These are phyloP conservation scores for Zygosaccharomyces gambellarensis DNA, from an alignment of 805 yeast genomes.

Conservation along the genomic window DNA sequence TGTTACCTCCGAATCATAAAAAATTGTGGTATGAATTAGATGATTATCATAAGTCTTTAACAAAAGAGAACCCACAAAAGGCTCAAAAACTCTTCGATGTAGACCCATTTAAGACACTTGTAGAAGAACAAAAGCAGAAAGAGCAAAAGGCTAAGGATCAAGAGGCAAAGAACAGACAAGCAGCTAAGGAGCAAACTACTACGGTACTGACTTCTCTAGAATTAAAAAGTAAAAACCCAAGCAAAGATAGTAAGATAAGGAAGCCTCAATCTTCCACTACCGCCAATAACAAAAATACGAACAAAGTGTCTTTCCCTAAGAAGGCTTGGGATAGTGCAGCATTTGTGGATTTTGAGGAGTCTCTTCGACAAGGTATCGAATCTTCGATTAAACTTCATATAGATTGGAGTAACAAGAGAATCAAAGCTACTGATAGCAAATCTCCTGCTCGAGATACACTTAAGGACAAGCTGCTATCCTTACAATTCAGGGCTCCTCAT, in stretches of 20 bases:
- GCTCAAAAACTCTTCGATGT: slow-evolving; percentile 54
- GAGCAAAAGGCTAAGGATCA: slow-evolving; percentile 44
- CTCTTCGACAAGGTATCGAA: slow-evolving; percentile 60
- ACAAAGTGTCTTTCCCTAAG: slow-evolving; percentile 34
- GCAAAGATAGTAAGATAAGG: not conserved
- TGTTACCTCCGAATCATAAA: slow-evolving; percentile 77
- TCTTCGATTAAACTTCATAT: slow-evolving; percentile 52
- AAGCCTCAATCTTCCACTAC: not conserved
- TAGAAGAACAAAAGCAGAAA: slow-evolving; percentile 50
- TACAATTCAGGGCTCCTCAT: slow-evolving; percentile 72
- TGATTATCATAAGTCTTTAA: slow-evolving; percentile 46
- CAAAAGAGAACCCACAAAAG: slow-evolving; percentile 41
- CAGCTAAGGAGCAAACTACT: slow-evolving; percentile 46
- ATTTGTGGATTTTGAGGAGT: slow-evolving; percentile 61
- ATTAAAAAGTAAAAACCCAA: slow-evolving; percentile 6
- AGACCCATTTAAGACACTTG: slow-evolving; percentile 69
- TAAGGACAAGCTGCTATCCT: slow-evolving; percentile 35
- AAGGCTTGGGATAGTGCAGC: slow-evolving; percentile 72
- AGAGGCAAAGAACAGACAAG: slow-evolving; percentile 43
- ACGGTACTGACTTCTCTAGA: slow-evolving; percentile 41
- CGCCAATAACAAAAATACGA: not conserved
- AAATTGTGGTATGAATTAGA: slow-evolving; percentile 74
- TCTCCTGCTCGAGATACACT: slow-evolving; percentile 16
- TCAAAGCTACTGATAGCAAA: slow-evolving; percentile 2
- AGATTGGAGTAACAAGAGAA: slow-evolving; percentile 41